Conservation (phyloP, 768 basidiomycete species). For the Serpula lacrymans region DNA sequence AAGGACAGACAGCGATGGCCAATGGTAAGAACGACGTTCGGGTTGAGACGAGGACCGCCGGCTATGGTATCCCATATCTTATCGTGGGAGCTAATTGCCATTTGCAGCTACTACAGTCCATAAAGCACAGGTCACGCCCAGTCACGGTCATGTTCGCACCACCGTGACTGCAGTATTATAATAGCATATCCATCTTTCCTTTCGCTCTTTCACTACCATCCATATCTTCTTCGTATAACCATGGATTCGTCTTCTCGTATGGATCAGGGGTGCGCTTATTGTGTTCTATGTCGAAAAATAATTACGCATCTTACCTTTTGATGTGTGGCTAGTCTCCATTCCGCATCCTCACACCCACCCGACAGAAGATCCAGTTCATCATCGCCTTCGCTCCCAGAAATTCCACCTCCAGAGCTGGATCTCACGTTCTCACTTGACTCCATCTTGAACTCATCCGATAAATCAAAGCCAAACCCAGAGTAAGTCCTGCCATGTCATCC, state of each 20-base stretch:
- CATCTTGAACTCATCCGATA: constrained; percentile 33
- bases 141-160: neutral
- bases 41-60: too few relatives aligned
- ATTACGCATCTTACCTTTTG: too few relatives aligned
- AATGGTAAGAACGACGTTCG: constrained; percentile 10
- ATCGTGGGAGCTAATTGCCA: constrained; percentile 13
- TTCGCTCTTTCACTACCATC: constrained; percentile 1
- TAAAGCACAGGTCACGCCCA: neutral
- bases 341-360: constrained; percentile 16
- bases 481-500: constrained; percentile 36
- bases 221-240: constrained; percentile 8
- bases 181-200: constrained; percentile 2
- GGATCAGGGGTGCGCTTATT: too few relatives aligned
- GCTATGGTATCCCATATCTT: too few relatives aligned
- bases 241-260: constrained; percentile 22
- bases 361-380: constrained; percentile 19
- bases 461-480: constrained; percentile 34
- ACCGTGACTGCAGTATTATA: neutral
- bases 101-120: neutral
- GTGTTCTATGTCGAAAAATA: too few relatives aligned
- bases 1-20: constrained; percentile 7
- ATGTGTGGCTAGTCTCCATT: constrained; percentile 19
- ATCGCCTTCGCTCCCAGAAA: constrained; percentile 45
- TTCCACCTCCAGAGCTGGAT: constrained; percentile 46
- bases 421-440: constrained; percentile 40